These are phyloP conservation scores for Fagopyrum tataricum DNA, from an alignment of 148 eudicot genomes.

Conservation along the genomic window DNA sequence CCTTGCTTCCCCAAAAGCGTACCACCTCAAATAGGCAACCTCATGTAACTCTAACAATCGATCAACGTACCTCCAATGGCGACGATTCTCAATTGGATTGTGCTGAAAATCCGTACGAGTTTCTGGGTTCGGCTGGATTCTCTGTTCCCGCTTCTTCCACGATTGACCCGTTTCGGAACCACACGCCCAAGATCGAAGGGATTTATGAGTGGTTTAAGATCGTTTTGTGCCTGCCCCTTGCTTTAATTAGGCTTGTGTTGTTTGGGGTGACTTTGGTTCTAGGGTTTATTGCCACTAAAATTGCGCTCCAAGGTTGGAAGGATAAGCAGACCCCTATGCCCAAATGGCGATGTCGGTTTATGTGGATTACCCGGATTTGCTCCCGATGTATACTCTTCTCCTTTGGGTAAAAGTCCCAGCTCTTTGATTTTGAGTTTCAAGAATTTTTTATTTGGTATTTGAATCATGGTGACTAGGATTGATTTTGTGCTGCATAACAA, in stretches of 20 bases:
- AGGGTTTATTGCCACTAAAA: conserved; percentile 62
- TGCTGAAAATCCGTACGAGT: conserved; percentile 35
- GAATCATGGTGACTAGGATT: neutral
- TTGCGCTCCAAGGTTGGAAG: conserved; percentile 77
- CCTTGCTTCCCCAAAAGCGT: conserved; percentile 29
- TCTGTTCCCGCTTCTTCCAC: conserved; percentile 36
- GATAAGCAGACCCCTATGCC: conserved; percentile 82
- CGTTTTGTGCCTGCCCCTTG: conserved; percentile 57
- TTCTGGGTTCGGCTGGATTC: conserved; percentile 42
- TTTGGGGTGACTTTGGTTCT: conserved; percentile 56
- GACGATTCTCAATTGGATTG: conserved; percentile 14
- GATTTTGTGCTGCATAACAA: no score
- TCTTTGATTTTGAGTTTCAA: no score
- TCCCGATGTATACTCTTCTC: conserved; percentile 78
- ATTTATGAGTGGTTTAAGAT: conserved; percentile 88
- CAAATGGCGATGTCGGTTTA: conserved; percentile 64
- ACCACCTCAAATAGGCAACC: conserved; percentile 1
- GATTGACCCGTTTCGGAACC: conserved; percentile 78
- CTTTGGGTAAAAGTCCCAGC: conserved; percentile 46
- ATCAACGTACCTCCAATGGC: conserved; percentile 7
- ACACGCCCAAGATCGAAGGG: conserved; percentile 54
- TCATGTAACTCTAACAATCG: conserved; percentile 33
- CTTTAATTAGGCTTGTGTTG: conserved; percentile 42
- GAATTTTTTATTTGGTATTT: neutral
- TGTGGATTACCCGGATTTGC: conserved; percentile 77